A percentile compares a stretch with the other conserved stretches of the same genome.
Conservation (phyloP, 257 asterid species). For the Rauvolfia tetraphylla region DNA sequence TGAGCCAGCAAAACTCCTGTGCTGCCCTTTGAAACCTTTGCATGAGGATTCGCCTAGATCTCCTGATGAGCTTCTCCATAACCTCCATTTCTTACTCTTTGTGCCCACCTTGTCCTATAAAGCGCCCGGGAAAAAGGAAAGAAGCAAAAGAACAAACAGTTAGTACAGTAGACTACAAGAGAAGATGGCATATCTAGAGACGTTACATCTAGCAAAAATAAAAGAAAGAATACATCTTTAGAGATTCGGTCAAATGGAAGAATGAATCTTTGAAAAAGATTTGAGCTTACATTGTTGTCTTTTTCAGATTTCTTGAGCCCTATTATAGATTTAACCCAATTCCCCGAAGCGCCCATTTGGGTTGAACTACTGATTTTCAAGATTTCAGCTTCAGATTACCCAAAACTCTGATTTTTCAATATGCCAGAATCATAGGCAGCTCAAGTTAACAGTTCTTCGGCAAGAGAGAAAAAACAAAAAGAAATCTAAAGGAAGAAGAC, state of each 20-base stretch:
- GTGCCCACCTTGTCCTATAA: conserved; percentile 57
- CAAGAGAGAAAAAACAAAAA: too few species aligned
- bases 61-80: conserved; percentile 66
- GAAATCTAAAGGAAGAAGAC: not conserved
- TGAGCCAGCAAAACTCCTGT: conserved; percentile 35
- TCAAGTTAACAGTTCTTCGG: not conserved
- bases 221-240: not conserved
- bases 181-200: not conserved
- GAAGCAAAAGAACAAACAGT: not conserved
- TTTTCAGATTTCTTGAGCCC: conserved; percentile 76
- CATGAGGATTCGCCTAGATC: conserved; percentile 54
- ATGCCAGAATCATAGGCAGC: not conserved
- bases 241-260: conserved; percentile 8
- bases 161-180: not conserved
- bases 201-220: not conserved
- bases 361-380: conserved; percentile 17
- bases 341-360: conserved; percentile 82
- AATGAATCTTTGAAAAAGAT: conserved; percentile 7
- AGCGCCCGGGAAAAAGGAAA: not conserved
- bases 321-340: conserved; percentile 79
- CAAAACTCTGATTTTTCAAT: not conserved
- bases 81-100: conserved; percentile 80
- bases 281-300: conserved; percentile 64
- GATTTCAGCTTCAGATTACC: conserved; percentile 8
- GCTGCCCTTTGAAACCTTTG: conserved; percentile 50